Conservation (phyloP, 495 filamentous ascomycete species). For the Trichoderma asperelloides region DNA sequence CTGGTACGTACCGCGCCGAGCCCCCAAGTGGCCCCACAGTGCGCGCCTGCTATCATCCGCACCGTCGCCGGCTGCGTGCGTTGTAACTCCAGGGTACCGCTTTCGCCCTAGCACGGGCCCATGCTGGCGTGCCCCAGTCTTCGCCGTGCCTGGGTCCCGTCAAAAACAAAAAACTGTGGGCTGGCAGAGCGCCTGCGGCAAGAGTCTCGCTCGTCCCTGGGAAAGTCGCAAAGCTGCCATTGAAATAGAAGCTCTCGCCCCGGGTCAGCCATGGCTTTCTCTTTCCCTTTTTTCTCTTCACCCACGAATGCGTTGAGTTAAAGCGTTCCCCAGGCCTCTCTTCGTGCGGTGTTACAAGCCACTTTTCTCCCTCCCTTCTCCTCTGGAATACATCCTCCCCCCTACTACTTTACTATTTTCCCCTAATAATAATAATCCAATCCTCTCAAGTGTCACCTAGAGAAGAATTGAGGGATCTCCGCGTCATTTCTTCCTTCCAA, state of each 20-base stretch:
- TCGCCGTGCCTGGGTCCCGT: neutral
- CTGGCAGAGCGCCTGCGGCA: neutral
- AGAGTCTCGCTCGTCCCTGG: neutral
- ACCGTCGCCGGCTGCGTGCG: neutral
- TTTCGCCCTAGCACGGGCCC: slow-evolving; percentile 3
- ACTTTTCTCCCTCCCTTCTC: neutral
- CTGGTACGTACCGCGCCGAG: neutral
- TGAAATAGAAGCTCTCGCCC: slow-evolving; percentile 9
- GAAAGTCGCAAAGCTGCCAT: neutral
- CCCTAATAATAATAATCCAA: slow-evolving; percentile 5
- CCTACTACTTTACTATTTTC: neutral
- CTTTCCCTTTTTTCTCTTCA: slow-evolving; percentile 8
- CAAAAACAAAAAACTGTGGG: too few species aligned
- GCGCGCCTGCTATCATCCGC: neutral
- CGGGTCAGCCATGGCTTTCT: neutral
- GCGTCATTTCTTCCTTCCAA: slow-evolving; percentile 8
- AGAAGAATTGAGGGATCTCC: neutral
- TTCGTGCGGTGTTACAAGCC: slow-evolving; percentile 6
- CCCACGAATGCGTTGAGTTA: slow-evolving; percentile 10
- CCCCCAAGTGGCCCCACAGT: neutral
- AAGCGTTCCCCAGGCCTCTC: slow-evolving; percentile 8
- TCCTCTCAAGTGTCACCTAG: neutral
- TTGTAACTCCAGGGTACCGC: neutral
- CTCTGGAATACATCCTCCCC: neutral
- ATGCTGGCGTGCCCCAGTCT: neutral